Evolutionary conservation across 2,329 filamentous ascomycete species (phyloP), one percentile per base, ranked within the genome.

Genomic region (Trichoderma hamatum): DNA sequence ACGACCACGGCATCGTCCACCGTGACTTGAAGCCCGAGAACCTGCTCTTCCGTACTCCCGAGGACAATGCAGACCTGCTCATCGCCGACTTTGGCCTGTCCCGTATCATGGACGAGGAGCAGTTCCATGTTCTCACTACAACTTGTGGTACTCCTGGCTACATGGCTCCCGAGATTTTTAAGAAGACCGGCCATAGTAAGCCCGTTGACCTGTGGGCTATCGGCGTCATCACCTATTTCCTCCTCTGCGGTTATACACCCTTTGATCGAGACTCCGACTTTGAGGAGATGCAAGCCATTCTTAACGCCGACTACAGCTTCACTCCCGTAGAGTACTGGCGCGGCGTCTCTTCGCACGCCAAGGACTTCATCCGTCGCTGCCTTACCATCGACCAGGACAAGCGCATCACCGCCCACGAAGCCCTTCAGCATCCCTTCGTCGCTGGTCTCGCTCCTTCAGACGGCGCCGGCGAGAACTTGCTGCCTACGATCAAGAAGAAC

Each of bases 81-180:
- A 99, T 99, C 78, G 96, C 96, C 71, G 96, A 99, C 79, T 99
- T 99, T 80, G 96, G 96, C 11, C 84, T 99, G 61, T 96, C 92
- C 30, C 89, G 96, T 69, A 97, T 99, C 81, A 98, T 99, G 95
- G 96, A 99, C 77, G 96, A 98, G 81, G 94, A 97, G 81, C 93
- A 97, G 78, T 98, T 98, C 80, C 96, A 98, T 78, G 95, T 98
- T 34, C 84, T 99, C 71, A 99, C 96, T 13, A 99, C 96, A 0
- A 99, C 96, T 1, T 99, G 96, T 79, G 96, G 96, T 70, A 99
- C 96, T 1, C 96, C 96, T 3, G 96, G 96, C 60, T 99, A 99
- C 82, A 99, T 99, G 96, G 96, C 96, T 2, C 96, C 96, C 26
- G 96, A 99, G 80, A 99, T 99, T 76, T 99, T 99, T 83, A 97